Evolutionary conservation across 495 filamentous ascomycete species (phyloP), one percentile per base, ranked within the genome.

Genomic region (Venustampulla echinocandica): DNA sequence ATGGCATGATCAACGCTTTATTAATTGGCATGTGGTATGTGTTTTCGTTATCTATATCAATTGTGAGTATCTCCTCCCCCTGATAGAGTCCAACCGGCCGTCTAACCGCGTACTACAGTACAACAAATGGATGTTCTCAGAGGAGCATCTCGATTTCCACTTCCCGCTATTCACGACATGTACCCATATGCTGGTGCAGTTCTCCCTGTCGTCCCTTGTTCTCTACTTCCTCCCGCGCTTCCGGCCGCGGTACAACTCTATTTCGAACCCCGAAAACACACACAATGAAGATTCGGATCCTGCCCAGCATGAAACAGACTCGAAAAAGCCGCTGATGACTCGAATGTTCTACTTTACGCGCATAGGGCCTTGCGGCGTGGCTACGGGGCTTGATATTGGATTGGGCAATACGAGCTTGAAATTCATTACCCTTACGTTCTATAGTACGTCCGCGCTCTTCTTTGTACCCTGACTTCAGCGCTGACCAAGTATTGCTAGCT

Each of bases 41-140:
- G 22, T 96, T 97, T 64, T 95, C 89, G 14, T 76, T 97, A 28
- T 85, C 85, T 11, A 95, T 97, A 57, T 97, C 93, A 22, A 79
- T 98, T 44, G 88, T 94, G 75, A 73, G 86, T 70, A 25, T 15
- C 28, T 13, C n/a, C n/a, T n/a, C n/a, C n/a, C n/a, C n/a, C n/a
- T n/a, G n/a, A n/a, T n/a, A n/a, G 10, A 14, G 21, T 30, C 22
- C 33, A 35, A 34, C 23, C 30, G 9, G 40, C 39, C 17, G n/a
- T n/a, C n/a, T n/a, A n/a, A n/a, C 27, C n/a, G 5, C 9, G 6
- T 39, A 33, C 19, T 40, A 6, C 54, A 93, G 87, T 99, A 99
- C 68, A 99, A 99, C 71, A 97, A 95, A 73, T 97, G 93, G 93
- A 99, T 99, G 93, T 99, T 99, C 64, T 82, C 85, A 51, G 68